phyloP scores from a whole-genome alignment of 2,329 filamentous ascomycete species.

The Clarireedia hainanense region DNA sequence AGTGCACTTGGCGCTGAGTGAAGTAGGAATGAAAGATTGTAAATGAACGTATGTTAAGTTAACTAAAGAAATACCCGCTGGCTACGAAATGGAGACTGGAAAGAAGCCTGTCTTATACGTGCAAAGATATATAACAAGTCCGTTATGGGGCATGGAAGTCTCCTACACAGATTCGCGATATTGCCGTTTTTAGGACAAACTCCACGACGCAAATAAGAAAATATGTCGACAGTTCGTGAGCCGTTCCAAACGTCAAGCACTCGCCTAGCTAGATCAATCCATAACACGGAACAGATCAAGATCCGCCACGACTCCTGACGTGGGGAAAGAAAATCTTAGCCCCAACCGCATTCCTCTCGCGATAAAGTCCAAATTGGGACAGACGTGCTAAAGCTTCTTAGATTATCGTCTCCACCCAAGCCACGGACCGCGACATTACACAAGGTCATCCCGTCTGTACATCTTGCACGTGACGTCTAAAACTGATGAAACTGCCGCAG shows the following conservation, averaged over 20 bases:
- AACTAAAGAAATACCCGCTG: no score
- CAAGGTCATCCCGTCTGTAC: no score
- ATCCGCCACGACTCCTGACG: not conserved
- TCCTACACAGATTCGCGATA: not conserved
- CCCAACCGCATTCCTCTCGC: not conserved
- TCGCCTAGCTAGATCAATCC: not conserved
- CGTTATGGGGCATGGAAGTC: no score
- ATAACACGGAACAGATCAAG: not conserved
- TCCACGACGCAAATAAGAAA: not conserved
- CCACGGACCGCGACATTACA: no score
- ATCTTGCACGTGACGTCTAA: no score
- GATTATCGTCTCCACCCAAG: not conserved
- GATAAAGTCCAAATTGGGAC: not conserved
- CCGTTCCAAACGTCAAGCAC: not conserved
- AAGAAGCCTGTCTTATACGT: no score
- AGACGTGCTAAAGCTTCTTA: not conserved
- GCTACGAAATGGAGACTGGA: no score
- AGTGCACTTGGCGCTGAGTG: not conserved
- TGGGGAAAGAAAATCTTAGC: not conserved
- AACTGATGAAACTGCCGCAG: no score
- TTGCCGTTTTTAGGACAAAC: not conserved
- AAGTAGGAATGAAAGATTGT: not conserved
- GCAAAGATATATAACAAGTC: no score
- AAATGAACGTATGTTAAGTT: no score
- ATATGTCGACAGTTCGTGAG: not conserved